A percentile compares a stretch with the other conserved stretches of the same genome.
These are phyloP conservation scores for Paecilomyces sp. DNA, from an alignment of 2,329 filamentous ascomycete species.

Conservation along the genomic window DNA sequence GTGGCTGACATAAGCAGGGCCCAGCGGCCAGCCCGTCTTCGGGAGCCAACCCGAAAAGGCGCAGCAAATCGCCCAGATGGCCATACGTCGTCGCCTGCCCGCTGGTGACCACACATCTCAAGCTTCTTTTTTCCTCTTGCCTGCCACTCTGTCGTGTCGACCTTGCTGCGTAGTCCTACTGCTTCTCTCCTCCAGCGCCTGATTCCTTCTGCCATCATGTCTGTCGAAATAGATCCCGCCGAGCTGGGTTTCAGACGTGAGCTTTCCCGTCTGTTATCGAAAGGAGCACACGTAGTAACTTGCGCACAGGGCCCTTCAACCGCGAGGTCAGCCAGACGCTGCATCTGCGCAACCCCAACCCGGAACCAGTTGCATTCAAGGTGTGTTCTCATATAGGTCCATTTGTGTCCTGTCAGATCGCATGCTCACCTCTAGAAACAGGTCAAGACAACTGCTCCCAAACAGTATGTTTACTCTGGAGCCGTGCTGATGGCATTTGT, in stretches of 20 bases:
- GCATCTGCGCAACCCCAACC: conserved; percentile 51
- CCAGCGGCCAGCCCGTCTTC: not conserved
- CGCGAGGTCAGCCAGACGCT: conserved; percentile 57
- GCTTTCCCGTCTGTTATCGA: conserved; percentile 11
- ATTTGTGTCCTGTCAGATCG: not conserved
- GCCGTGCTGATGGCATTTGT: conserved; percentile 1
- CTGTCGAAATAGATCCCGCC: conserved; percentile 82
- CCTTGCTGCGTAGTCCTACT: conserved; percentile 13
- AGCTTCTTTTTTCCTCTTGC: conserved; percentile 1
- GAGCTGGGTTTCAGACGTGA: conserved; percentile 91
- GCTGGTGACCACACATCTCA: conserved; percentile 2
- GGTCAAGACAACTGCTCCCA: conserved; percentile 98
- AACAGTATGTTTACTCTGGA: conserved; percentile 65
- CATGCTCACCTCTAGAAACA: conserved; percentile 34
- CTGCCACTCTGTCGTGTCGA: conserved; percentile 5
- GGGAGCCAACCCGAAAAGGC: conserved; percentile 1
- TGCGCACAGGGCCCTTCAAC: conserved; percentile 52
- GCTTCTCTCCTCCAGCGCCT: conserved; percentile 9
- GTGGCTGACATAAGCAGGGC: not conserved
- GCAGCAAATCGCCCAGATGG: conserved; percentile 3
- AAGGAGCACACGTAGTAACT: conserved; percentile 14
- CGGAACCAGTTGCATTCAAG: conserved; percentile 58
- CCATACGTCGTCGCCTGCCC: conserved; percentile 1
- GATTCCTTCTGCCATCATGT: conserved; percentile 55
- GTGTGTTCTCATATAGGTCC: conserved; percentile 30